Evolutionary conservation across 768 basidiomycete species (phyloP).

Genomic region (Ramaria sp.): DNA sequence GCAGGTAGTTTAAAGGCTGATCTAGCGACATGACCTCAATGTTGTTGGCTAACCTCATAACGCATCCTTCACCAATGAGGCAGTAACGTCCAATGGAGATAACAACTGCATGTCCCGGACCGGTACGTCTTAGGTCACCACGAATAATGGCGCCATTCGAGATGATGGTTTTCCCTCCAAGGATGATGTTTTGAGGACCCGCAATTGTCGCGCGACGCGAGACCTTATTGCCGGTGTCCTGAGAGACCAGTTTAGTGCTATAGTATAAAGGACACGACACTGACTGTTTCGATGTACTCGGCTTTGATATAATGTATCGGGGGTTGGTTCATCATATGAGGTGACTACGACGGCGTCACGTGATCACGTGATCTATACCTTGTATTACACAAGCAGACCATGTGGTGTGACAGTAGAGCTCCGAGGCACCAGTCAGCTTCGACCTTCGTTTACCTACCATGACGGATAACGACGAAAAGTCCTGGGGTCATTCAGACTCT

Average conservation of each 20-base stretch:
- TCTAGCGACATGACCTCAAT: neutral
- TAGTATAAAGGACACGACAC: neutral
- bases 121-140: slow-evolving; percentile 84
- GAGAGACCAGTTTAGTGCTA: slow-evolving; percentile 1
- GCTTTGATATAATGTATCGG: slow-evolving; percentile 71
- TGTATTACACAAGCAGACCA: neutral
- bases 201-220: slow-evolving; percentile 84
- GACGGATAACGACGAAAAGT: neutral
- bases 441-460: neutral
- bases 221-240: slow-evolving; percentile 97
- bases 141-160: slow-evolving; percentile 83
- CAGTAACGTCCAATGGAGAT: slow-evolving; percentile 92
- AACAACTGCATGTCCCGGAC: slow-evolving; percentile 87
- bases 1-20: neutral
- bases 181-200: slow-evolving; percentile 92
- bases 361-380: neutral
- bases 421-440: neutral
- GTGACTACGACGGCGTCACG: neutral
- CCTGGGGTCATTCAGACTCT: neutral
- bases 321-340: slow-evolving; percentile 28
- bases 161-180: slow-evolving; percentile 95
- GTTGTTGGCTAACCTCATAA: slow-evolving; percentile 52
- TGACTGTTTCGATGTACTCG: slow-evolving; percentile 84
- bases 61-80: slow-evolving; percentile 77
- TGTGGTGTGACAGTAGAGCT: neutral